Conservation (phyloP, 2,329 filamentous ascomycete genomes). For the Pseudogymnoascus verrucosus region DNA sequence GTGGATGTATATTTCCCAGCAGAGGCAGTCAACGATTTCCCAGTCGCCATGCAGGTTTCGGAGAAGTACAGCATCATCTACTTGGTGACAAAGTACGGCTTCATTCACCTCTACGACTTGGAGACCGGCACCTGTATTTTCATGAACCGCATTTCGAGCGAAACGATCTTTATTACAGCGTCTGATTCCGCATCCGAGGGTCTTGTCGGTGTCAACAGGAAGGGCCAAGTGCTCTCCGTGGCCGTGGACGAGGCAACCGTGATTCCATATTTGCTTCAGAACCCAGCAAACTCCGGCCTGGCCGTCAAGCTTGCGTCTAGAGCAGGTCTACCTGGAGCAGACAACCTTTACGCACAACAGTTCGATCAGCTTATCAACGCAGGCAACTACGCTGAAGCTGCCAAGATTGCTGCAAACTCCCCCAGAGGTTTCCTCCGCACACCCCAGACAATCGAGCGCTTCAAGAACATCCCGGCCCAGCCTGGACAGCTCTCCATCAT, state of each 20-base stretch:
- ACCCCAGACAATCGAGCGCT: slow-evolving; percentile 87
- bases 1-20: slow-evolving; percentile 97
- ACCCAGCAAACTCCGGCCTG: slow-evolving; percentile 86
- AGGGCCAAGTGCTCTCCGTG: slow-evolving; percentile 92
- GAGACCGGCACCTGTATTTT: slow-evolving; percentile 94
- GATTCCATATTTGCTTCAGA: slow-evolving; percentile 91
- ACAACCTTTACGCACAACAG: slow-evolving; percentile 84
- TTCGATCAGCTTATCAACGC: slow-evolving; percentile 80
- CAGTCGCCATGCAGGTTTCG: slow-evolving; percentile 94
- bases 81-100: slow-evolving; percentile 96
- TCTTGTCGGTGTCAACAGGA: slow-evolving; percentile 91
- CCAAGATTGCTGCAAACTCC: slow-evolving; percentile 94
- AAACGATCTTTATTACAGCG: slow-evolving; percentile 95
- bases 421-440: slow-evolving; percentile 93
- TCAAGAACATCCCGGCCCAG: slow-evolving; percentile 77
- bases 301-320: slow-evolving; percentile 95
- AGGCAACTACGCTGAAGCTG: slow-evolving; percentile 79
- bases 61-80: slow-evolving; percentile 95
- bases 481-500: slow-evolving; percentile 87
- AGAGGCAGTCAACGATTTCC: slow-evolving; percentile 94
- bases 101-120: slow-evolving; percentile 97
- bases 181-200: slow-evolving; percentile 76
- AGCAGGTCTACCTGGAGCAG: slow-evolving; percentile 86
- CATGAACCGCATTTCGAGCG: slow-evolving; percentile 99
- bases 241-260: slow-evolving; percentile 86